Evolutionary conservation across 495 filamentous ascomycete species (phyloP).

Genomic region (Tuber magnatum): DNA sequence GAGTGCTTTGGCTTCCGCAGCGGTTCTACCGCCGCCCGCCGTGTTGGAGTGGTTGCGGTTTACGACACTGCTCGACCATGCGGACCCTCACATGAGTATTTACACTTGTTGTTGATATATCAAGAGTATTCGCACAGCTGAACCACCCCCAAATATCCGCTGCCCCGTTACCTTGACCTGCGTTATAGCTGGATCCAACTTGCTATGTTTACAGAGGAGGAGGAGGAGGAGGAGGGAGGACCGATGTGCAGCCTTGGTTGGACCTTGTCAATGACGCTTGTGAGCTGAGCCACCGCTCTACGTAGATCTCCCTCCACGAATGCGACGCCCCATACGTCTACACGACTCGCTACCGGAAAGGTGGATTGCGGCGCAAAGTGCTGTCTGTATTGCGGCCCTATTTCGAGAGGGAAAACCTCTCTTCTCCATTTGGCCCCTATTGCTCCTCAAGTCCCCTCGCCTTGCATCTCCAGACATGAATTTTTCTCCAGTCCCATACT

Average conservation of each 20-base stretch:
- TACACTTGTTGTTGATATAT: too few relatives aligned
- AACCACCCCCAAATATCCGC: too few relatives aligned
- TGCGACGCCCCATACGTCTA: not conserved
- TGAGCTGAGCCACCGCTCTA: not conserved
- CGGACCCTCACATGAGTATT: too few relatives aligned
- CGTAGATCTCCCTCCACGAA: not conserved
- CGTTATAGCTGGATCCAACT: too few relatives aligned
- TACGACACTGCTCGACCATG: too few relatives aligned
- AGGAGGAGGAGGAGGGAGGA: too few relatives aligned
- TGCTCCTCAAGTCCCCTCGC: not conserved
- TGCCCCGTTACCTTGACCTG: too few relatives aligned
- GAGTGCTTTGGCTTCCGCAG: too few relatives aligned
- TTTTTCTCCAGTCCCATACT: constrained; percentile 12
- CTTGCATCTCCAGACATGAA: constrained; percentile 1
- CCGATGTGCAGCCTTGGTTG: not conserved
- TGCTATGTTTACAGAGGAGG: too few relatives aligned
- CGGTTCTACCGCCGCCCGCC: too few relatives aligned
- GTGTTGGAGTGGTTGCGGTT: not conserved
- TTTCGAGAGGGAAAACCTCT: not conserved
- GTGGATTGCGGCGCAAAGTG: too few relatives aligned
- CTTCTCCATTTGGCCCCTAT: not conserved
- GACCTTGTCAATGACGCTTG: not conserved
- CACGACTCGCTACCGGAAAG: not conserved
- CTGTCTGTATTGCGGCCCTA: not conserved
- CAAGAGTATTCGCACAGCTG: too few relatives aligned